A percentile compares a stretch with the other conserved stretches of the same genome.
Conservation (phyloP, 2,329 filamentous ascomycete genomes). For the Colletotrichum karsti region DNA sequence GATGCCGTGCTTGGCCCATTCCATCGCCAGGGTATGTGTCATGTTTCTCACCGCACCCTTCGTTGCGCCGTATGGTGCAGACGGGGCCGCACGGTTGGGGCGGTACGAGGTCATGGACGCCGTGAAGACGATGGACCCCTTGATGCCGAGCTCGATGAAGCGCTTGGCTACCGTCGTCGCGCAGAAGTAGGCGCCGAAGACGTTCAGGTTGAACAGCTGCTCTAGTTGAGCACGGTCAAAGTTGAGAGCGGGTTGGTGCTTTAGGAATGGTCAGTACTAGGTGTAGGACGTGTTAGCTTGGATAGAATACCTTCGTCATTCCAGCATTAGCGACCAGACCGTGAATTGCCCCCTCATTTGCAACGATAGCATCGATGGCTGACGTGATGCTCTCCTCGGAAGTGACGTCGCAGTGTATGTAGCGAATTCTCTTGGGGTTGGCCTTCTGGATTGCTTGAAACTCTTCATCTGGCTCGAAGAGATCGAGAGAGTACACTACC, state of each 20-base stretch:
- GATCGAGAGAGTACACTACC: slow-evolving; percentile 49
- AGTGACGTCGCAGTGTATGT: slow-evolving; percentile 55
- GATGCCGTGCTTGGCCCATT: slow-evolving; percentile 56
- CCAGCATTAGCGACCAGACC: slow-evolving; percentile 43
- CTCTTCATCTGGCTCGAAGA: slow-evolving; percentile 45
- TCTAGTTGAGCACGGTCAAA: slow-evolving; percentile 36
- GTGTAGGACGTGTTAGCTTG: slow-evolving; percentile 49
- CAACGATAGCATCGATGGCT: slow-evolving; percentile 49
- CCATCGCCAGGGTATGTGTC: slow-evolving; percentile 52
- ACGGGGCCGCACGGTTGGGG: slow-evolving; percentile 57
- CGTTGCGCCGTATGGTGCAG: slow-evolving; percentile 55
- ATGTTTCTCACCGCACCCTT: slow-evolving; percentile 53
- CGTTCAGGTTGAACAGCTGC: slow-evolving; percentile 49
- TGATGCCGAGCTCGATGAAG: slow-evolving; percentile 43
- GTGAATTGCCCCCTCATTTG: slow-evolving; percentile 47
- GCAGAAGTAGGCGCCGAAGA: slow-evolving; percentile 54
- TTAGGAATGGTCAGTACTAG: no score
- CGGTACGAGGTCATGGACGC: slow-evolving; percentile 57
- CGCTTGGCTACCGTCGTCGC: slow-evolving; percentile 52
- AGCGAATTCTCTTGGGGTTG: slow-evolving; percentile 52
- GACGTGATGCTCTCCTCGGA: slow-evolving; percentile 46
- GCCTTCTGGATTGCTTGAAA: slow-evolving; percentile 41
- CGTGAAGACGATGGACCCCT: slow-evolving; percentile 53
- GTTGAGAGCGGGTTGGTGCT: slow-evolving; percentile 43
- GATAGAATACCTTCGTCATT: slow-evolving; percentile 53